phyloP scores from a whole-genome alignment of 2,329 filamentous ascomycete species.

The Colletotrichum gigasporum region DNA sequence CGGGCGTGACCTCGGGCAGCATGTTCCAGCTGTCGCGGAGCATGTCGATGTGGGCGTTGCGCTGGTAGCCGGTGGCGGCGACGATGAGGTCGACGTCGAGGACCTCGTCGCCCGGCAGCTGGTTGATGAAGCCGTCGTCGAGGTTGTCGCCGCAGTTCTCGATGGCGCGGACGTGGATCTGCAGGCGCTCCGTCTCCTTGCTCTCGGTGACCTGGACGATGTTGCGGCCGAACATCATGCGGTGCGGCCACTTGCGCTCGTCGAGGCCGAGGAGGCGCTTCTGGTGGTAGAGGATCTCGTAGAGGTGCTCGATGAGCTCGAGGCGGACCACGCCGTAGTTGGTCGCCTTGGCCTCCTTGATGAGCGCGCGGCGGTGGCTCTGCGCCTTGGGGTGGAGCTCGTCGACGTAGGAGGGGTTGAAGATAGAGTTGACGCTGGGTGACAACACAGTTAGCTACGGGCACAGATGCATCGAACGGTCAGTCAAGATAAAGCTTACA shows the following conservation, averaged over 20 bases:
- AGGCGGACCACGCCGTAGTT: constrained; percentile 96
- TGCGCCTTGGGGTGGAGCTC: constrained; percentile 75
- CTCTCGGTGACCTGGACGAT: constrained; percentile 70
- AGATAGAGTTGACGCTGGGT: constrained; percentile 96
- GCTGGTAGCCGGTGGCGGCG: constrained; percentile 86
- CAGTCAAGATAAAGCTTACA: constrained; percentile 55
- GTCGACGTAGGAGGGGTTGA: constrained; percentile 84
- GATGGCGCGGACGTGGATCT: constrained; percentile 65
- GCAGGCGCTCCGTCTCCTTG: constrained; percentile 57
- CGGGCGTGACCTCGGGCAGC: constrained; percentile 59
- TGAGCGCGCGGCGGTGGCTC: constrained; percentile 65
- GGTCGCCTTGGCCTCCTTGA: constrained; percentile 80
- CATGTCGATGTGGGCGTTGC: constrained; percentile 82
- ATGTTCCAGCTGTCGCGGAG: constrained; percentile 73
- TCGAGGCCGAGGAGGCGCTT: constrained; percentile 74
- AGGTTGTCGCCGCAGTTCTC: constrained; percentile 40
- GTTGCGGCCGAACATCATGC: constrained; percentile 76
- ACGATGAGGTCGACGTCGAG: constrained; percentile 84
- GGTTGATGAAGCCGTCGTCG: constrained; percentile 50
- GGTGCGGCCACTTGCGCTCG: constrained; percentile 81
- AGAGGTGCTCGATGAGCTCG: constrained; percentile 89
- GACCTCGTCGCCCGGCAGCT: constrained; percentile 58
- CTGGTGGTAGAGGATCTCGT: constrained; percentile 89
- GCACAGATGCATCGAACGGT: not conserved
- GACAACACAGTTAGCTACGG: constrained; percentile 60